Base-by-base conservation (phyloP, 345 rosid species). In the Eucalyptus cloeziana region DNA sequence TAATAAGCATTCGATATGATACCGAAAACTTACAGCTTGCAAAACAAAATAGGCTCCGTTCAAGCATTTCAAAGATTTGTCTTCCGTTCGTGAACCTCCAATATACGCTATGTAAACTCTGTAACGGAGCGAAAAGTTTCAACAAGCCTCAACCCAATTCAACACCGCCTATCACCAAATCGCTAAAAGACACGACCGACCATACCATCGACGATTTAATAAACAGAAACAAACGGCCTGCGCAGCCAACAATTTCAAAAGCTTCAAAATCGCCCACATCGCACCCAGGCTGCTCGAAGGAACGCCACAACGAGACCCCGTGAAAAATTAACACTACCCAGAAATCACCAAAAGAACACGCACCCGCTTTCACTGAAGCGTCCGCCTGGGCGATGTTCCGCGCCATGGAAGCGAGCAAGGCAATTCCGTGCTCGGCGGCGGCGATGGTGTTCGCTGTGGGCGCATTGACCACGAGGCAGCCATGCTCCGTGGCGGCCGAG, bases 331-430 rank as follows among this genome's bases (percentile, higher is more conserved):
- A 58, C 31, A 10, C 80, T 83, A 8, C 47, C 86, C 24, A 52
- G 27, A 80, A 51, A 79, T 7, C 86, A 67, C 43, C 31, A 7
- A 37, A 58, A 6, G 88, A 88, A 58, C 51, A 51, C 37, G 79
- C n/a, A 93, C 96, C 96, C 11, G 95, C 92, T 88, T 94, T 94
- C 47, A 93, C 62, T 30, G 94, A 93, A 86, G 93, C 93, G 87
- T 93, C 92, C 31, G 94, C 94, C 87, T 92, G 94, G 44, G 94
- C 93, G 86, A 92, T 86, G 83, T 92, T 92, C 88, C 93, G 86
- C 15, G 93, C 93, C 93, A 93, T 90, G 54, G 93, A 92, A 31
- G 91, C 87, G 45, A 93, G 87, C 60, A 93, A 64, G 27, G 93
- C 92, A 47, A 93, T 89, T 86, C 93, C 94, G 49, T 93, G 94